phyloP scores from a whole-genome alignment of 148 eudicot genomes.

The Selenicereus undatus region DNA sequence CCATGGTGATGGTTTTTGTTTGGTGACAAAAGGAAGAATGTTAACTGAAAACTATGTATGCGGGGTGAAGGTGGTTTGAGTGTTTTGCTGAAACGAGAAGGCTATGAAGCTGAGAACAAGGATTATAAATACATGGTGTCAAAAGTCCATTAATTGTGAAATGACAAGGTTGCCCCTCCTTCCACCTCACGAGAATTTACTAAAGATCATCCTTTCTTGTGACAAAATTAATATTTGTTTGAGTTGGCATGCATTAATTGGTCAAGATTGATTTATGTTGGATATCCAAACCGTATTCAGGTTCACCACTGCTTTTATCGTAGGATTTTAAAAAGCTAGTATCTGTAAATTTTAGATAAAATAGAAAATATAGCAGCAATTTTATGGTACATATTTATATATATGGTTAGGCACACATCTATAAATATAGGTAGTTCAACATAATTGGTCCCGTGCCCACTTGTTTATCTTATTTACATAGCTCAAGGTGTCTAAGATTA shows the following conservation, averaged over 20 bases:
- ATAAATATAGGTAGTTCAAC: no score
- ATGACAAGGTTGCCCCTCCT: slow-evolving; percentile 16
- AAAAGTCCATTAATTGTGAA: slow-evolving; percentile 13
- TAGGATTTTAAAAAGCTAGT: no score
- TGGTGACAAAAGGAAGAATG: neutral
- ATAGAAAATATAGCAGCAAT: no score
- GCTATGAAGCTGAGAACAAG: neutral
- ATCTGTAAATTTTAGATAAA: no score
- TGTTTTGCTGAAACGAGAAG: slow-evolving; percentile 4
- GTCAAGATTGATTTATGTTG: neutral
- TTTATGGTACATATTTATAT: no score
- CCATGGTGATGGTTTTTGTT: slow-evolving; percentile 18
- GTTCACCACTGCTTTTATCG: neutral
- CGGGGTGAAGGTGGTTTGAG: slow-evolving; percentile 6
- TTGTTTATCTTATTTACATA: no score
- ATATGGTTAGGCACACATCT: no score
- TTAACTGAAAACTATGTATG: neutral
- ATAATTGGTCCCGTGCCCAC: no score
- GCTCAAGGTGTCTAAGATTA: no score
- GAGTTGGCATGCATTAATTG: neutral
- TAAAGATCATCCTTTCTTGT: neutral
- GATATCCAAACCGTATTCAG: neutral
- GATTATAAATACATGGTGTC: slow-evolving; percentile 7
- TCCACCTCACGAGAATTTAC: neutral
- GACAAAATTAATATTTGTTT: neutral